Percentiles rank a stretch among this genome's conserved stretches.
Evolutionary conservation across 2,329 filamentous ascomycete genomes (phyloP).

Genomic region (Aspergillus sp.): DNA sequence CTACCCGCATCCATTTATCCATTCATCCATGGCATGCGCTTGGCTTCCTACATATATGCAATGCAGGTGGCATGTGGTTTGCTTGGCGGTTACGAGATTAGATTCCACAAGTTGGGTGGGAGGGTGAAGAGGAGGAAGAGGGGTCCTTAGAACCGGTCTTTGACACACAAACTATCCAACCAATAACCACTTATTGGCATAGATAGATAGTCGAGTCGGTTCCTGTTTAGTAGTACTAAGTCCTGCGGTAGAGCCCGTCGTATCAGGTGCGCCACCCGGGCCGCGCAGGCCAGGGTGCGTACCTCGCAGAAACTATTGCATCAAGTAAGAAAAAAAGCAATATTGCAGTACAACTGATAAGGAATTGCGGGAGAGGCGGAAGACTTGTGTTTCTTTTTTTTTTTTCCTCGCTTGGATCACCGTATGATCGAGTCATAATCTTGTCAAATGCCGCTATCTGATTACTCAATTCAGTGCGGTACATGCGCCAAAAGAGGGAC

Average conservation of each 20-base stretch:
- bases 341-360: neutral
- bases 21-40: neutral
- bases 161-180: too few species aligned
- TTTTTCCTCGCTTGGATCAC: neutral
- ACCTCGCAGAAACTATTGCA: neutral
- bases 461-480: slow-evolving; percentile 1
- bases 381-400: too few species aligned
- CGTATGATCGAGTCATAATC: slow-evolving; percentile 4
- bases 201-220: too few species aligned
- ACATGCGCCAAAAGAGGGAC: neutral
- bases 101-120: neutral
- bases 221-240: too few species aligned
- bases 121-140: too few species aligned
- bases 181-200: too few species aligned
- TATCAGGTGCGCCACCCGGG: slow-evolving; percentile 6
- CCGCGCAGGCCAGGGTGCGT: neutral
- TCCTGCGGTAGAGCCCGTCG: neutral
- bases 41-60: slow-evolving; percentile 4
- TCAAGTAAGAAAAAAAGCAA: neutral
- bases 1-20: slow-evolving; percentile 1
- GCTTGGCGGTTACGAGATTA: neutral
- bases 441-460: neutral
- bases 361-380: neutral
- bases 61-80: slow-evolving; percentile 1
- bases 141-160: too few species aligned